phyloP scores from a whole-genome alignment of 495 filamentous ascomycete genomes.

The Baudoinia panamericana region DNA sequence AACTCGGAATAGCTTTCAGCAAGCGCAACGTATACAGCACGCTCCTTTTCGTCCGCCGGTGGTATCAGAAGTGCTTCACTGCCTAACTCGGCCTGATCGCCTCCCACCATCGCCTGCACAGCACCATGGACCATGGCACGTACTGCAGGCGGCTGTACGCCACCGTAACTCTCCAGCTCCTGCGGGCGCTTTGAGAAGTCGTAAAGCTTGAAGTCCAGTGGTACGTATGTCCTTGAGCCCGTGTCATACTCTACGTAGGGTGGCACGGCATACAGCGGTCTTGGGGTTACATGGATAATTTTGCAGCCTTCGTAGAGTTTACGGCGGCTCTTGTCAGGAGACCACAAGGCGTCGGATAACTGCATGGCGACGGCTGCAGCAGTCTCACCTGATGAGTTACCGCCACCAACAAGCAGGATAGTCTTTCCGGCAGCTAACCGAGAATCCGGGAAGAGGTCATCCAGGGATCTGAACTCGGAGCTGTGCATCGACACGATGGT shows the following conservation, averaged over 20 bases:
- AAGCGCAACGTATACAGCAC: conserved; percentile 53
- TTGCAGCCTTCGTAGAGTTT: conserved; percentile 29
- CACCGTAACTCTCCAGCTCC: conserved; percentile 18
- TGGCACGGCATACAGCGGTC: conserved; percentile 63
- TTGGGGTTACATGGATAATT: conserved; percentile 54
- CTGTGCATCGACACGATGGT: conserved; percentile 40
- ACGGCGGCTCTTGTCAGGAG: conserved; percentile 26
- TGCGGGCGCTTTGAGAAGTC: conserved; percentile 48
- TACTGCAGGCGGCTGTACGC: conserved; percentile 6
- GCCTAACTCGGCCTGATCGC: conserved; percentile 47
- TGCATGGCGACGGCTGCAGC: conserved; percentile 59
- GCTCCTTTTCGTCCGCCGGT: conserved; percentile 24
- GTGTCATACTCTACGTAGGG: conserved; percentile 37
- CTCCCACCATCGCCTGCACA: conserved; percentile 38
- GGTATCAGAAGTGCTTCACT: conserved; percentile 28
- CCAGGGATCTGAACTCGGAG: conserved; percentile 34
- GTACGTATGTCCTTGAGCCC: conserved; percentile 45
- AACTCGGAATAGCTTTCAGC: conserved; percentile 60
- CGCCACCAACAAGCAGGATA: conserved; percentile 67
- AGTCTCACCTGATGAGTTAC: conserved; percentile 71
- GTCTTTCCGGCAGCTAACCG: conserved; percentile 33
- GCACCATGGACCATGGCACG: conserved; percentile 8
- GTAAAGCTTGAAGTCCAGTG: conserved; percentile 64
- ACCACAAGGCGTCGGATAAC: conserved; percentile 44
- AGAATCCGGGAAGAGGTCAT: conserved; percentile 19